Conservation (phyloP, 495 filamentous ascomycete species). For the Talaromyces liani region DNA sequence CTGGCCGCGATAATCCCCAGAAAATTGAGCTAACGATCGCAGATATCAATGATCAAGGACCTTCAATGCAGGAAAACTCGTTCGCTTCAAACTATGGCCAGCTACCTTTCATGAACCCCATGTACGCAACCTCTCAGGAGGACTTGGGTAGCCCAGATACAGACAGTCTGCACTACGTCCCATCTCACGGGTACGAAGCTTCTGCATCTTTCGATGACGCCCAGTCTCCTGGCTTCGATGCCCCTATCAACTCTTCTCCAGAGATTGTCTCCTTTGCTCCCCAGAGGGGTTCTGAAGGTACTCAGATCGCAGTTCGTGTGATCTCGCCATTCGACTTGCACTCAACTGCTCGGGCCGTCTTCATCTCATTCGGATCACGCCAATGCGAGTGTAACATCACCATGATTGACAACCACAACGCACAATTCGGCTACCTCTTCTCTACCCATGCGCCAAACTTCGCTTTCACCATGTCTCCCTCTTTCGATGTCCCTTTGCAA, state of each 20-base stretch:
- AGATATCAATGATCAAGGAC: slow-evolving; percentile 8
- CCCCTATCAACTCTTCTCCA: slow-evolving; percentile 19
- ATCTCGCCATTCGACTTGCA: slow-evolving; percentile 64
- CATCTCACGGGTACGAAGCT: slow-evolving; percentile 33
- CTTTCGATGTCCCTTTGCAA: slow-evolving; percentile 63
- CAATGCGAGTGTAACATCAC: slow-evolving; percentile 55
- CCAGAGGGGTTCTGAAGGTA: slow-evolving; percentile 56
- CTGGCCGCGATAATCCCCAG: background rate
- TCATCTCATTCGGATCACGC: slow-evolving; percentile 67
- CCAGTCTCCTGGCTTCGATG: slow-evolving; percentile 29
- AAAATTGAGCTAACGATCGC: background rate
- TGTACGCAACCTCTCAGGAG: slow-evolving; percentile 38
- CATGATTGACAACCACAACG: slow-evolving; percentile 51
- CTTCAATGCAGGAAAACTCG: background rate
- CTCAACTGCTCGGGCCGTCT: slow-evolving; percentile 48
- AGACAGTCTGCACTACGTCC: slow-evolving; percentile 38
- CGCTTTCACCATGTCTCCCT: slow-evolving; percentile 54
- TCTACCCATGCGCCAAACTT: slow-evolving; percentile 67
- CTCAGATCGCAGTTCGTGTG: slow-evolving; percentile 64
- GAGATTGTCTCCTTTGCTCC: slow-evolving; percentile 64
- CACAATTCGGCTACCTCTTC: slow-evolving; percentile 61
- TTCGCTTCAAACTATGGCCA: slow-evolving; percentile 37
- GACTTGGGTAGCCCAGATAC: slow-evolving; percentile 40
- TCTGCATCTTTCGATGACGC: slow-evolving; percentile 34
- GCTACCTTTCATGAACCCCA: slow-evolving; percentile 33